Evolutionary conservation across 345 rosid genomes (phyloP), one percentile per base, ranked within the genome.

Genomic region (Sonneratia alba): DNA sequence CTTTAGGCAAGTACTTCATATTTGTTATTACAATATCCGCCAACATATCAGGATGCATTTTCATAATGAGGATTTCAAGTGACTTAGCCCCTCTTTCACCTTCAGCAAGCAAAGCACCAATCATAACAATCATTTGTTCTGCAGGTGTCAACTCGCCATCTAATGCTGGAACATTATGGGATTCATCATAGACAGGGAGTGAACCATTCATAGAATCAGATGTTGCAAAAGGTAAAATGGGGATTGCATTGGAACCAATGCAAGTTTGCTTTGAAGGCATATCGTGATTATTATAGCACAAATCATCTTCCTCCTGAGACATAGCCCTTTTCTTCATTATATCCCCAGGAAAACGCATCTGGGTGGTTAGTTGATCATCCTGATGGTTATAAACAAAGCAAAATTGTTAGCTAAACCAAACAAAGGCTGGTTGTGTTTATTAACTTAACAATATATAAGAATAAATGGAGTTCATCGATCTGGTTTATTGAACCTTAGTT

Each of bases 81-180:
- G 99, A 95, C 83, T 91, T 92, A 70, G 97, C 96, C n/a, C 99
- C 99, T 75, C 97, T 87, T 81, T 95, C 99, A 71, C 99, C 99
- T 87, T 92, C 99, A 47, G 97, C 99, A 78, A 95, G 99, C 83
- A 95, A 83, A 73, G 96, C 99, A 81, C 97, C 97, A 82, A 95
- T 92, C 92, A 95, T 88, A 57, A 93, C 90, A 76, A 95, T 89
- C 97, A 95, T 92, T 83, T 95, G 93, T 79, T 90, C 97, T 63
- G 86, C 99, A 71, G 97, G 97, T 67, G 88, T 84, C 86, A 84
- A 78, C 83, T 89, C 91, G 77, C 84, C 73, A 81, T 86, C 89
- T 67, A 83, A 80, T 75, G 73, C 73, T 77, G 85, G 79, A 83
- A 75, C 75, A 71, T 68, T 78, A 76, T 82, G 77, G 55, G 88